A percentile compares a stretch with the other conserved stretches of the same genome.
Conservation (phyloP, 2,329 filamentous ascomycete species). For the Xylaria digitata region DNA sequence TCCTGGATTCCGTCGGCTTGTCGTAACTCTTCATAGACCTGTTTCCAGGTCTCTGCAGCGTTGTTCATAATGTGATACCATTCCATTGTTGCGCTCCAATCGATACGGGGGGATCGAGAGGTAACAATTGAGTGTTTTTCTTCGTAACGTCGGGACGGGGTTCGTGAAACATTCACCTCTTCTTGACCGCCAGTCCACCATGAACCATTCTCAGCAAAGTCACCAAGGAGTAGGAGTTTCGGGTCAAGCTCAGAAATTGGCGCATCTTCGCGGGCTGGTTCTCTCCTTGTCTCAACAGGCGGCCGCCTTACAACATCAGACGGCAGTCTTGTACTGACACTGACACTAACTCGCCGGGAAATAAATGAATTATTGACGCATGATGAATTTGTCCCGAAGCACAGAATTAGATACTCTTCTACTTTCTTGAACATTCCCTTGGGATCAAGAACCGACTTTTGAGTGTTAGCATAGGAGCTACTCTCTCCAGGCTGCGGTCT, state of each 20-base stretch:
- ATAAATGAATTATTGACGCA: constrained; percentile 83
- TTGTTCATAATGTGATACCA: constrained; percentile 81
- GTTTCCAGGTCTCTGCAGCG: constrained; percentile 74
- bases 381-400: constrained; percentile 76
- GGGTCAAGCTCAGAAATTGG: constrained; percentile 74
- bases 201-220: constrained; percentile 82
- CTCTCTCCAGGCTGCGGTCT: constrained; percentile 24
- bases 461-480: constrained; percentile 23
- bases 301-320: constrained; percentile 48
- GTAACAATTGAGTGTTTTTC: constrained; percentile 59
- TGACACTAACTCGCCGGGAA: constrained; percentile 57
- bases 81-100: constrained; percentile 76
- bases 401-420: constrained; percentile 79
- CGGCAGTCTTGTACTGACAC: constrained; percentile 46
- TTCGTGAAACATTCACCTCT: constrained; percentile 50
- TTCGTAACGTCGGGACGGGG: constrained; percentile 51
- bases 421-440: constrained; percentile 77
- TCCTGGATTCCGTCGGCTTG: constrained; percentile 49
- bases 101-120: constrained; percentile 73
- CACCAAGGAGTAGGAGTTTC: constrained; percentile 78
- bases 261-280: constrained; percentile 51
- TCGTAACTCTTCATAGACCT: constrained; percentile 66
- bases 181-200: constrained; percentile 80
- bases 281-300: constrained; percentile 51
- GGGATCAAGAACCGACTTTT: constrained; percentile 51